phyloP scores from a whole-genome alignment of 352 stramenopile species.

The Phytophthora lateralis region DNA sequence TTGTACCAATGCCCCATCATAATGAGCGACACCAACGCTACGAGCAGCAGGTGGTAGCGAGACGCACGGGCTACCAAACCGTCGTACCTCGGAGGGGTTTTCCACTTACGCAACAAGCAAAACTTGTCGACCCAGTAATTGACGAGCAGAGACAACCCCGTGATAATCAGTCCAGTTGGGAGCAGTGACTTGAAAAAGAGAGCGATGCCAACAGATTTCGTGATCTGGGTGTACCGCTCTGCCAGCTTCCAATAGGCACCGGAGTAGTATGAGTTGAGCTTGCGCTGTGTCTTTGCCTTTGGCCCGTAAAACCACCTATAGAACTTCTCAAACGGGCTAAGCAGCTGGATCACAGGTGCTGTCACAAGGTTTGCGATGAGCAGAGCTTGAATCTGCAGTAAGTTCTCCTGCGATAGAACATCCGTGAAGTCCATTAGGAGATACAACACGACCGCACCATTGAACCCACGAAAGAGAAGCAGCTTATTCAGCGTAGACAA shows the following conservation, averaged over 20 bases:
- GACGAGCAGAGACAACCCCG: constrained; percentile 63
- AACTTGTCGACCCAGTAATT: constrained; percentile 90
- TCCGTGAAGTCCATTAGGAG: constrained; percentile 79
- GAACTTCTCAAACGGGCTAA: constrained; percentile 60
- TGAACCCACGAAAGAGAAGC: constrained; percentile 73
- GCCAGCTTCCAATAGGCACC: constrained; percentile 72
- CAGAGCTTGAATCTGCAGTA: constrained; percentile 77
- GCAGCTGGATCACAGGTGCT: constrained; percentile 64
- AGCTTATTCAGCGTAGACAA: constrained; percentile 84
- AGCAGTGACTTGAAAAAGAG: constrained; percentile 74
- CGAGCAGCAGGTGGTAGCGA: constrained; percentile 70
- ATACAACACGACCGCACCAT: constrained; percentile 77
- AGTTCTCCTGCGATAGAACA: constrained; percentile 64
- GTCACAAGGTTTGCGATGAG: constrained; percentile 81
- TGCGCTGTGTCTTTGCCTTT: constrained; percentile 69
- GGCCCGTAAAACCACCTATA: constrained; percentile 49
- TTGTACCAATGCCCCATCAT: constrained; percentile 86
- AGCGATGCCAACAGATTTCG: constrained; percentile 65
- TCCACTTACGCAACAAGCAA: constrained; percentile 79
- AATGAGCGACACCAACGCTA: constrained; percentile 64
- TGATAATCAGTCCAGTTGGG: constrained; percentile 69
- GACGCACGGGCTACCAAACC: constrained; percentile 63
- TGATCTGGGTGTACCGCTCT: constrained; percentile 72
- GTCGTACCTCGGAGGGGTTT: constrained; percentile 64
- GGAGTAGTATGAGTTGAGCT: constrained; percentile 81